Conservation (phyloP, 371 early-diverging fungal species). For the Zopfochytrium polystomum region DNA sequence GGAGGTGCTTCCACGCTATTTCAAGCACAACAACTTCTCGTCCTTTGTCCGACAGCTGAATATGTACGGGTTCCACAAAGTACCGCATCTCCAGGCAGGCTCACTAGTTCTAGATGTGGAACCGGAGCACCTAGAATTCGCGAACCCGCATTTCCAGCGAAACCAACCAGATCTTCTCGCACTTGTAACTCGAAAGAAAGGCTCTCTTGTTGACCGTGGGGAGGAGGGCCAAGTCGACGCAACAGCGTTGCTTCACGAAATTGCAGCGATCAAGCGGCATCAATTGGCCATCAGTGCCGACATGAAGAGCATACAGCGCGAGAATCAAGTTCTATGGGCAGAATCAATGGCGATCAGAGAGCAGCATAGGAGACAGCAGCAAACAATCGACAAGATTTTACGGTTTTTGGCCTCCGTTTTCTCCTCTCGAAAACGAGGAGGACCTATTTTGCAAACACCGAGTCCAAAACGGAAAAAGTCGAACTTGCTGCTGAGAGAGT, state of each 20-base stretch:
- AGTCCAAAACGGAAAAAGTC: too few species aligned
- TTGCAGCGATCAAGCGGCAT: conserved; percentile 74
- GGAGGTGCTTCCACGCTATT: conserved; percentile 74
- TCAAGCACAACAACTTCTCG: conserved; percentile 93
- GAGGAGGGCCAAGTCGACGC: conserved; percentile 45
- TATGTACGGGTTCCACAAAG: conserved; percentile 92
- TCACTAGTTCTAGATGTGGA: conserved; percentile 56
- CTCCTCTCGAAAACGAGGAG: conserved; percentile 21
- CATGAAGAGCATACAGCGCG: conserved; percentile 81
- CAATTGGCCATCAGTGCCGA: too few species aligned
- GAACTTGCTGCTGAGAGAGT: too few species aligned
- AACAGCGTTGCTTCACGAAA: conserved; percentile 55
- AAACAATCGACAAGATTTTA: conserved; percentile 80
- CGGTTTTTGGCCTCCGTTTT: conserved; percentile 47
- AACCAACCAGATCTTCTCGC: conserved; percentile 46
- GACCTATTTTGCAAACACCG: too few species aligned
- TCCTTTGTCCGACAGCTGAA: too few species aligned
- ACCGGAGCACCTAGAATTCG: conserved; percentile 54
- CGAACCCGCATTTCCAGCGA: conserved; percentile 46
- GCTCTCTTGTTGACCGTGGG: too few species aligned
- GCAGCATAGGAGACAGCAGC: conserved; percentile 80
- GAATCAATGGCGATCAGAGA: conserved; percentile 73
- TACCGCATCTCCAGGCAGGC: conserved; percentile 80
- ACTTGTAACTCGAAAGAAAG: conserved; percentile 41
- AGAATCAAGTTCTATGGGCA: conserved; percentile 87